These are phyloP conservation scores for Pseudoscleropodium purum DNA, from an alignment of 225 moss, liverwort and hornwort species.

Conservation along the genomic window DNA sequence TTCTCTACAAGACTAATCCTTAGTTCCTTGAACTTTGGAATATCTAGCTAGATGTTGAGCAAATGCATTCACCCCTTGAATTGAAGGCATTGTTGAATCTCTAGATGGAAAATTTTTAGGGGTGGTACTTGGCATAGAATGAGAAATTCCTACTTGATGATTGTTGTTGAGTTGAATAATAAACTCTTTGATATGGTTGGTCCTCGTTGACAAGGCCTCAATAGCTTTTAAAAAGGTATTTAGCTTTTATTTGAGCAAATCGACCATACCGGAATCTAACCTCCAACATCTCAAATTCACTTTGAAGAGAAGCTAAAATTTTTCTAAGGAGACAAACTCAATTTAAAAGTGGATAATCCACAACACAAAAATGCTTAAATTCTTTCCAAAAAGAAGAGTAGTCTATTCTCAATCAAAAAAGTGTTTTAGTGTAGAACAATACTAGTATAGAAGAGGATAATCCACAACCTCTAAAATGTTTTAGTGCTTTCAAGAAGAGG, in stretches of 20 bases:
- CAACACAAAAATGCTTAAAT: too few species aligned
- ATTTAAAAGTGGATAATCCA: too few species aligned
- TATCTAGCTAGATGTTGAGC: not conserved
- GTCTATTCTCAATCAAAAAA: too few species aligned
- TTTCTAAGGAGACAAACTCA: too few species aligned
- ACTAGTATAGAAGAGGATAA: too few species aligned
- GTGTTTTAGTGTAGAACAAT: too few species aligned
- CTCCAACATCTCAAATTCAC: too few species aligned
- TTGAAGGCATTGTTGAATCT: accelerated
- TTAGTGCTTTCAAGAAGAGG: too few species aligned
- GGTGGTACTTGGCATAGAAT: accelerated
- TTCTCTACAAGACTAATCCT: not conserved
- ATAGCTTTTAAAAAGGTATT: accelerated
- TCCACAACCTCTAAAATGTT: too few species aligned
- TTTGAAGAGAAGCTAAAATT: too few species aligned
- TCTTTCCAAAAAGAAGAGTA: too few species aligned
- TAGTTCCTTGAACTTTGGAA: not conserved
- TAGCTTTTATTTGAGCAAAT: not conserved
- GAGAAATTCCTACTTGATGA: accelerated
- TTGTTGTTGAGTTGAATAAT: not conserved
- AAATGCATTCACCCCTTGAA: not conserved
- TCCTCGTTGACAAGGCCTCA: not conserved
- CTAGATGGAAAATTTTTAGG: not conserved
- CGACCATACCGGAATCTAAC: accelerated
- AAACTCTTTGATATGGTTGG: not conserved